A percentile compares a stretch with the other conserved stretches of the same genome.
These are phyloP conservation scores for Dioscorea dumetorum DNA, from an alignment of 106 monocot species.

Conservation along the genomic window DNA sequence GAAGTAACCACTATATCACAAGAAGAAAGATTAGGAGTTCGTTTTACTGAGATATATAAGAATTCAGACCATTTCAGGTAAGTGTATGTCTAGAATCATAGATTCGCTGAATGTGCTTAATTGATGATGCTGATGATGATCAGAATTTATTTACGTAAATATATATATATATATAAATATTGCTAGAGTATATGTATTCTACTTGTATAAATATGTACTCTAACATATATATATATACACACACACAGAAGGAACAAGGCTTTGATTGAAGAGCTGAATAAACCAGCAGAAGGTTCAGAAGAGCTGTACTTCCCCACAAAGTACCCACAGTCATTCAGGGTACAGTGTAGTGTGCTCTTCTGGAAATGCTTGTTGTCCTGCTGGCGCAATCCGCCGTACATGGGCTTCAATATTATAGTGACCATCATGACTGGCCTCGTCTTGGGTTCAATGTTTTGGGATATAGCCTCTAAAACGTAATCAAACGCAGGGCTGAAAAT, in stretches of 20 bases:
- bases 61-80: constrained; percentile 8
- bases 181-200: too few species aligned
- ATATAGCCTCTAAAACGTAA: constrained; percentile 43
- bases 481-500: too few species aligned
- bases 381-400: constrained; percentile 63
- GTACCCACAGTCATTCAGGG: constrained; percentile 7
- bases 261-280: constrained; percentile 30
- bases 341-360: constrained; percentile 5
- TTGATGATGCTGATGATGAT: neutral
- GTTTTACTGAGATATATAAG: constrained; percentile 18
- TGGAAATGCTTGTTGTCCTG: constrained; percentile 64
- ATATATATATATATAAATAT: neutral
- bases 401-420: constrained; percentile 35
- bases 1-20: constrained; percentile 8
- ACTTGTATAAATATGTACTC: too few species aligned
- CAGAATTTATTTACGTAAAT: neutral
- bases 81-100: neutral
- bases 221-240: neutral
- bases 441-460: constrained; percentile 61
- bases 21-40: constrained; percentile 11
- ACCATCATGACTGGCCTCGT: constrained; percentile 41
- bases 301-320: constrained; percentile 51
- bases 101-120: too few species aligned
- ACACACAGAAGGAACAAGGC: constrained; percentile 35
- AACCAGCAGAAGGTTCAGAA: constrained; percentile 11